A percentile compares a stretch with the other conserved stretches of the same genome.
These are phyloP conservation scores for Schrenkiella parvula DNA, from an alignment of 345 rosid genomes.

Conservation along the genomic window DNA sequence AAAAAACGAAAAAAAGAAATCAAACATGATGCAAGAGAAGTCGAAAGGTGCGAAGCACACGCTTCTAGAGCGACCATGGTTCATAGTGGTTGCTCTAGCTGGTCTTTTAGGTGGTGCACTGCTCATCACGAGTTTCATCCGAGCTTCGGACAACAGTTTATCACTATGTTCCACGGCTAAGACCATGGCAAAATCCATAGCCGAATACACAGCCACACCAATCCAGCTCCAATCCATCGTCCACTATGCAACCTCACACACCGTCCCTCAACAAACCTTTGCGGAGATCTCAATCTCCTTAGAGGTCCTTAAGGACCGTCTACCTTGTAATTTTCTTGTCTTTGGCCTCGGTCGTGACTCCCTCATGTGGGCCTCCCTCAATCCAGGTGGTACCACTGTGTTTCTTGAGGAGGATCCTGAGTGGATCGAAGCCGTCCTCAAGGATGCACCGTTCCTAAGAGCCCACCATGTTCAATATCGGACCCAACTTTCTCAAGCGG, in stretches of 20 bases:
- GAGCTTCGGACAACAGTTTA: slow-evolving; percentile 36
- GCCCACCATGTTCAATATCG: slow-evolving; percentile 67
- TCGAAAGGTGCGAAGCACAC: slow-evolving; percentile 4
- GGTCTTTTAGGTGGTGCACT: slow-evolving; percentile 47
- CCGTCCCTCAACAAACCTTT: slow-evolving; percentile 54
- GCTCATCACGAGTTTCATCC: slow-evolving; percentile 39
- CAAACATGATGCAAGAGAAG: slow-evolving; percentile 28
- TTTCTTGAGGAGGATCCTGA: slow-evolving; percentile 75
- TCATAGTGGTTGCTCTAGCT: slow-evolving; percentile 29
- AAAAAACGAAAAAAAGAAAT: neutral
- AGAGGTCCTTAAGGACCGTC: slow-evolving; percentile 42
- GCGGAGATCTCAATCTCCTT: slow-evolving; percentile 53
- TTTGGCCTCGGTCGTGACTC: slow-evolving; percentile 77
- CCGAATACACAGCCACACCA: slow-evolving; percentile 43
- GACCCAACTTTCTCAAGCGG: slow-evolving; percentile 55
- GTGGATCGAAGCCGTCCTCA: slow-evolving; percentile 53
- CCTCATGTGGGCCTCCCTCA: slow-evolving; percentile 73
- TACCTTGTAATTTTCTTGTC: slow-evolving; percentile 67
- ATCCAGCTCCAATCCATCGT: slow-evolving; percentile 60
- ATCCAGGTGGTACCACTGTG: slow-evolving; percentile 62
- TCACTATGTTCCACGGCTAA: slow-evolving; percentile 42
- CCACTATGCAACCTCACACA: slow-evolving; percentile 63
- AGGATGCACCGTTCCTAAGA: slow-evolving; percentile 40
- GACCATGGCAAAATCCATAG: slow-evolving; percentile 6
- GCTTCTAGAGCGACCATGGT: slow-evolving; percentile 38